Percentiles rank a stretch among this genome's conserved stretches.
Conservation (phyloP, 2,329 filamentous ascomycete species). For the Penicillium fuscoglaucum region DNA sequence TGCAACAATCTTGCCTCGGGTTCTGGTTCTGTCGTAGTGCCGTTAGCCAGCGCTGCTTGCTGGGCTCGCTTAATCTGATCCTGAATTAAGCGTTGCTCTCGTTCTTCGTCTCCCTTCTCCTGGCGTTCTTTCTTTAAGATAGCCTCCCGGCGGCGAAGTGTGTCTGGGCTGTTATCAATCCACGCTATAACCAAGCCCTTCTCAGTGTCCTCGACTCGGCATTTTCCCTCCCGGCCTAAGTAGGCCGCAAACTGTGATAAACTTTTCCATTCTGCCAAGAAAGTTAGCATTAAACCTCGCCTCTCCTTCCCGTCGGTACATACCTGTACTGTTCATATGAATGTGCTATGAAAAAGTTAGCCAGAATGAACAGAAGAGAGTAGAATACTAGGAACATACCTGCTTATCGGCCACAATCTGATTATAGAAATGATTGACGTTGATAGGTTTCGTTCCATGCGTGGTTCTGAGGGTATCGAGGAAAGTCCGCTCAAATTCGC, state of each 20-base stretch:
- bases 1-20: slow-evolving; percentile 47
- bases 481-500: slow-evolving; percentile 80
- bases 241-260: slow-evolving; percentile 88
- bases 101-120: slow-evolving; percentile 86
- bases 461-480: slow-evolving; percentile 72
- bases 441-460: slow-evolving; percentile 86
- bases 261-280: slow-evolving; percentile 66
- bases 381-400: neutral
- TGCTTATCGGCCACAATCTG: slow-evolving; percentile 73
- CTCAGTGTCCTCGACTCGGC: slow-evolving; percentile 83
- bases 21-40: slow-evolving; percentile 42
- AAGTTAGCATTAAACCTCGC: neutral
- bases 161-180: slow-evolving; percentile 89
- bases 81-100: slow-evolving; percentile 77
- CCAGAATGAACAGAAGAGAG: neutral
- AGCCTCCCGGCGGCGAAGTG: slow-evolving; percentile 75
- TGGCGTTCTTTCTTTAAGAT: slow-evolving; percentile 79
- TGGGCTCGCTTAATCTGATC: slow-evolving; percentile 80
- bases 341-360: slow-evolving; percentile 57
- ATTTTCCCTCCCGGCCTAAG: slow-evolving; percentile 82
- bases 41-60: slow-evolving; percentile 53
- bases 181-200: slow-evolving; percentile 83
- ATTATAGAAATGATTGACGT: slow-evolving; percentile 93
- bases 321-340: slow-evolving; percentile 82
- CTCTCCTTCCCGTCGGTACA: neutral